Conservation (phyloP, 2,329 filamentous ascomycete genomes). For the Hyphodiscus sp. region DNA sequence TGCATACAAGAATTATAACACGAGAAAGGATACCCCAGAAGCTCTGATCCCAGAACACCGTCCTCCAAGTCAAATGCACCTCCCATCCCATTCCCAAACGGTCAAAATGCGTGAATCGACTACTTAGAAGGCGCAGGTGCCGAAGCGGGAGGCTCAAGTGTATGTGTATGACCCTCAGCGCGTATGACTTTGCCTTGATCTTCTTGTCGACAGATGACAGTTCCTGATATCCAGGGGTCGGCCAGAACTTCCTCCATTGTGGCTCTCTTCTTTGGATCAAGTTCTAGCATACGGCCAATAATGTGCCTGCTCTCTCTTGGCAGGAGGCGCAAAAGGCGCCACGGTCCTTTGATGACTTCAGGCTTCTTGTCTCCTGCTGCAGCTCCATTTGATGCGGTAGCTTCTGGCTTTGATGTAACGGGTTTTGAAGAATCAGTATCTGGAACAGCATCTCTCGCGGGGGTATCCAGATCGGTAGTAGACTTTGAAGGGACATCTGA, state of each 20-base stretch:
- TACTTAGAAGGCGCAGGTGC: slow-evolving; percentile 28
- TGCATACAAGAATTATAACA: background rate
- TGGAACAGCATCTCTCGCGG: slow-evolving; percentile 17
- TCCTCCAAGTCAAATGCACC: background rate
- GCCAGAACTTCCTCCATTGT: slow-evolving; percentile 79
- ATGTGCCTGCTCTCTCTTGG: slow-evolving; percentile 87
- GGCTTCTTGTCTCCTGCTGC: slow-evolving; percentile 43
- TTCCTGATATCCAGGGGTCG: slow-evolving; percentile 85
- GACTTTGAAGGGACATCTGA: slow-evolving; percentile 24
- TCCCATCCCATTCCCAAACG: background rate
- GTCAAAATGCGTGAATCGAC: background rate
- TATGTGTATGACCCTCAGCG: slow-evolving; percentile 74
- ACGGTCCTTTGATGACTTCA: slow-evolving; percentile 84
- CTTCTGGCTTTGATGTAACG: slow-evolving; percentile 15
- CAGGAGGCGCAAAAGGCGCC: slow-evolving; percentile 79
- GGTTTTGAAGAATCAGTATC: slow-evolving; percentile 6
- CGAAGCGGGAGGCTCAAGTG: slow-evolving; percentile 65
- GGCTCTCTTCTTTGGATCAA: slow-evolving; percentile 77
- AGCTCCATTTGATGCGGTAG: slow-evolving; percentile 6
- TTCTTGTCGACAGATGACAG: slow-evolving; percentile 80
- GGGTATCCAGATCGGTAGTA: slow-evolving; percentile 16
- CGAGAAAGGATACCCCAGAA: slow-evolving; percentile 2
- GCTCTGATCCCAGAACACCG: slow-evolving; percentile 11
- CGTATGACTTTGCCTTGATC: slow-evolving; percentile 65
- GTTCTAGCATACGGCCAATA: slow-evolving; percentile 84